These are phyloP conservation scores for Vairimorpha necatrix DNA, from an alignment of 371 early-diverging fungal genomes.

Conservation along the genomic window DNA sequence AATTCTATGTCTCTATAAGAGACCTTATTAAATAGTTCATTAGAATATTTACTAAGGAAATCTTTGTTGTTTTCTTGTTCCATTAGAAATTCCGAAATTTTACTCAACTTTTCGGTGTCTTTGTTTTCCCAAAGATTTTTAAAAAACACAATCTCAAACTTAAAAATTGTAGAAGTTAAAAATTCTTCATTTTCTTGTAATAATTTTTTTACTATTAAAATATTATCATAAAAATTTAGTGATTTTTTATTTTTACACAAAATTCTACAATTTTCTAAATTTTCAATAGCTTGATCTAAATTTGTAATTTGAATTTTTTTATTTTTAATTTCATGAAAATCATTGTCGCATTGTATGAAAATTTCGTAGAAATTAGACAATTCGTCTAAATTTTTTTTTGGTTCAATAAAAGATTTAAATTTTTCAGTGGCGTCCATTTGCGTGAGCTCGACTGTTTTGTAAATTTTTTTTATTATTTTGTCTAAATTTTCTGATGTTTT, in stretches of 20 bases:
- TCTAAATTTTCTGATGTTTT: conserved; percentile 22
- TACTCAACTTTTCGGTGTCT: conserved; percentile 11
- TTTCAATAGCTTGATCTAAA: not conserved
- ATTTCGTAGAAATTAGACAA: conserved; percentile 34
- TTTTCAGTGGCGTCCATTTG: conserved; percentile 23
- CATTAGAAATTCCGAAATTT: conserved; percentile 34
- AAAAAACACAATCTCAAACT: conserved; percentile 37
- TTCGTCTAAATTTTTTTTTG: conserved; percentile 40
- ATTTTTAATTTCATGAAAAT: conserved; percentile 8
- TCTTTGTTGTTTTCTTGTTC: conserved; percentile 16
- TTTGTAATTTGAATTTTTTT: conserved; percentile 3
- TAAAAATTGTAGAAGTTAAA: not conserved
- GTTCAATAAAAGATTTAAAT: conserved; percentile 48
- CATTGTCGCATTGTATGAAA: conserved; percentile 22
- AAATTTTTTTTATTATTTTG: conserved; percentile 1
- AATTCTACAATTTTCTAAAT: not conserved
- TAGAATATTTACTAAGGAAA: conserved; percentile 32
- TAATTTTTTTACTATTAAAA: conserved; percentile 30
- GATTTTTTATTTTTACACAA: conserved; percentile 11
- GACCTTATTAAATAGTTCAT: conserved; percentile 12
- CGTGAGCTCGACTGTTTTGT: conserved; percentile 2
- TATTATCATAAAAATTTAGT: conserved; percentile 14
- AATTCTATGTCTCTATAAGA: conserved; percentile 26
- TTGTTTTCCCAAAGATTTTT: conserved; percentile 8
- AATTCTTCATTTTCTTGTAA: not conserved